A percentile compares a stretch with the other conserved stretches of the same genome.
Evolutionary conservation across 2,329 filamentous ascomycete genomes (phyloP).

Genomic region (Sclerotinia trifoliorum): DNA sequence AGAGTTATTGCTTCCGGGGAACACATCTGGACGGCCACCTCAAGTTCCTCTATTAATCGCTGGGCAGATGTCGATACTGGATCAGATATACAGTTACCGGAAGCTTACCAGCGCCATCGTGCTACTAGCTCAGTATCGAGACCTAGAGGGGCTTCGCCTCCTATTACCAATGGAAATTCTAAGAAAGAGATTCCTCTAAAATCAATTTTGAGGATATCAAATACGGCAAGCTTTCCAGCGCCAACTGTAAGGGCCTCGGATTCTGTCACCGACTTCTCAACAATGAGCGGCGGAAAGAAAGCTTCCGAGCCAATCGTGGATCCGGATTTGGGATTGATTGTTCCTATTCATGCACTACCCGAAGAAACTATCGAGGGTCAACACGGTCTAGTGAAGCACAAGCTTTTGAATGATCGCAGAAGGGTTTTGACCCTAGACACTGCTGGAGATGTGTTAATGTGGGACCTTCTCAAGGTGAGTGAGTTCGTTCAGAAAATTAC

Average conservation of each 20-base stretch:
- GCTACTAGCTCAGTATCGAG: constrained; percentile 47
- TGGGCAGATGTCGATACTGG: constrained; percentile 80
- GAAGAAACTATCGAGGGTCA: constrained; percentile 90
- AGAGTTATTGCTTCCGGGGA: constrained; percentile 56
- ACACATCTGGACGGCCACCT: constrained; percentile 70
- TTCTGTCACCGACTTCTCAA: constrained; percentile 50
- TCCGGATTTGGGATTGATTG: constrained; percentile 48
- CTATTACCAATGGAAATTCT: constrained; percentile 39
- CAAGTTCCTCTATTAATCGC: constrained; percentile 70
- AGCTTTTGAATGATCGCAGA: constrained; percentile 84
- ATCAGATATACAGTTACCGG: constrained; percentile 64
- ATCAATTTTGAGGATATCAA: constrained; percentile 78
- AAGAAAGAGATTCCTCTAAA: constrained; percentile 72
- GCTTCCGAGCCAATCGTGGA: constrained; percentile 56
- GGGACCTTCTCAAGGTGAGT: constrained; percentile 83
- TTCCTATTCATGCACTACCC: constrained; percentile 67
- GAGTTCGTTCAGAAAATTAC: constrained; percentile 26
- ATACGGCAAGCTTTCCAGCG: constrained; percentile 73
- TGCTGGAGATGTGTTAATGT: constrained; percentile 88
- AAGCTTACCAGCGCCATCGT: constrained; percentile 50
- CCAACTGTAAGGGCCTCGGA: constrained; percentile 54
- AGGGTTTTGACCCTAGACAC: constrained; percentile 90
- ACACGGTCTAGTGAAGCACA: constrained; percentile 91
- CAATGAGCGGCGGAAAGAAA: constrained; percentile 51
- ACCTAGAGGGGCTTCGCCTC: constrained; percentile 42